phyloP scores from a whole-genome alignment of 257 asterid genomes.

The Plantago major region DNA sequence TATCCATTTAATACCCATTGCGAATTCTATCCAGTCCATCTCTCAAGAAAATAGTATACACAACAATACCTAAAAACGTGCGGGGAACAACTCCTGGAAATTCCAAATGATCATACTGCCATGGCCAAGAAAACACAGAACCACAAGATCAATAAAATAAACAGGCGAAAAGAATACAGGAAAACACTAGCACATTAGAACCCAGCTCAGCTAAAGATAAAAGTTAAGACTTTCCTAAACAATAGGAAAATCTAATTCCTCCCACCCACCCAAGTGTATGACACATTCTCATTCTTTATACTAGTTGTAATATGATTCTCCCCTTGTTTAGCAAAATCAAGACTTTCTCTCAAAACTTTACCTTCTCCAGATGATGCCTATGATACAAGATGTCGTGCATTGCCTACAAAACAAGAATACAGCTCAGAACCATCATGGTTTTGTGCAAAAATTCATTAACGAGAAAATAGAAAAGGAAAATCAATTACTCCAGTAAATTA shows the following conservation, averaged over 20 bases:
- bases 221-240: too few species aligned
- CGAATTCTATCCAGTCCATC: neutral
- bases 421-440: neutral
- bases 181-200: slow-evolving; percentile 5
- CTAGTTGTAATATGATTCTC: too few species aligned
- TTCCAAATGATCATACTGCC: slow-evolving; percentile 92
- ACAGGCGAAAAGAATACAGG: slow-evolving; percentile 1
- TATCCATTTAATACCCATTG: neutral
- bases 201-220: slow-evolving; percentile 6
- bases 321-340: too few species aligned
- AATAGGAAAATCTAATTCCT: too few species aligned
- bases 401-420: slow-evolving; percentile 47
- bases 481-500: neutral
- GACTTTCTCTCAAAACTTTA: slow-evolving; percentile 29
- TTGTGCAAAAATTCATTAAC: slow-evolving; percentile 5
- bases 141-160: neutral
- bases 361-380: slow-evolving; percentile 67
- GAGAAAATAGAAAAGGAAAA: neutral
- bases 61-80: slow-evolving; percentile 69
- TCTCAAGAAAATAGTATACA: slow-evolving; percentile 8
- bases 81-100: slow-evolving; percentile 99
- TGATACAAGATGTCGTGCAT: slow-evolving; percentile 87
- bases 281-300: too few species aligned
- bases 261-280: too few species aligned
- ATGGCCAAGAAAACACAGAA: slow-evolving; percentile 19